Base-by-base conservation (phyloP, 2,329 filamentous ascomycete species). In the Proliferodiscus dingleyae region DNA sequence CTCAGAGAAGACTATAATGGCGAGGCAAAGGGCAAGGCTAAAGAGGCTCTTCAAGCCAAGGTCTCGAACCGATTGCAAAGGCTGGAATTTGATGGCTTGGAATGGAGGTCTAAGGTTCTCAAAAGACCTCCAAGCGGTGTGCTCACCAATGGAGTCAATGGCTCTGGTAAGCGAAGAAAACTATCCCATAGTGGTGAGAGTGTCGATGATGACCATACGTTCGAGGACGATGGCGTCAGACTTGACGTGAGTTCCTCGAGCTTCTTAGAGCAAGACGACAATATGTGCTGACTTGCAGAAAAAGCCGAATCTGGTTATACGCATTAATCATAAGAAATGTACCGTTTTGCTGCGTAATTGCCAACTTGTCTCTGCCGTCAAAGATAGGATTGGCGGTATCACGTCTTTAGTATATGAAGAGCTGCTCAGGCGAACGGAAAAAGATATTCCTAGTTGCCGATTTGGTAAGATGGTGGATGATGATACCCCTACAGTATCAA, bases 321-420 rank as follows among this genome's bases (percentile, higher is more conserved):
- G 84, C 22, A 73, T 96, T 44, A 96, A 95, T 62, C 84, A 88
- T 59, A 85, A 90, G 45, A 94, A 91, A 64, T 87, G 89, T 48
- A 72, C 84, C 5, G 87, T 96, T 8, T 82, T 87, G 40, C 73
- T 95, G 52, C 87, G 91, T 46, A 95, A 89, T 58, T 77, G 83
- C 53, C 80, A 81, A 16, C 80, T 97, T 2, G 80, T 84, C 42
- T 74, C 81, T n/a, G 78, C 89, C 46, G 88, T 82, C 1, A 75
- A 81, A 41, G 79, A 85, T 43, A 73, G 78, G 24, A 75, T 93
- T 16, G 87, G 89, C 36, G 73, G 81, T 32, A 81, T 78, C 1
- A 94, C 90, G 1, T 83, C 85, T 1, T 75, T 83, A 49, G 80
- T 97, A 1, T 97, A 95, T 62, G 80, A 78, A 29, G 77, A 81